Conservation (phyloP, 345 rosid genomes). For the Adansonia digitata region DNA sequence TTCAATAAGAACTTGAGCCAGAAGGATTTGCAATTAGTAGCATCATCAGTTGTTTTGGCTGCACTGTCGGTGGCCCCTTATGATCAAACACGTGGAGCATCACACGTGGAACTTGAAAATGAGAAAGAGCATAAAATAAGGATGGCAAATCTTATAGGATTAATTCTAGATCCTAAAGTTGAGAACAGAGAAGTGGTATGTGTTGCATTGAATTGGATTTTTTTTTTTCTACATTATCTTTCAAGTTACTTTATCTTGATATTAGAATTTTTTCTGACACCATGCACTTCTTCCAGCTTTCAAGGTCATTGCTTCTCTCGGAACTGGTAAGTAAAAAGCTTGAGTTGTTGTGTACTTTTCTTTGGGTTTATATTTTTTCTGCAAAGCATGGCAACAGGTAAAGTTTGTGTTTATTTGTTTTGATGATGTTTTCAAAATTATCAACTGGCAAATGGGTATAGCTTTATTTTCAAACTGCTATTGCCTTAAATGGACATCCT, state of each 20-base stretch:
- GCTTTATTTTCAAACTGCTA: too few species aligned
- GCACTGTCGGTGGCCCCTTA: slow-evolving; percentile 77
- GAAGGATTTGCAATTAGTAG: slow-evolving; percentile 86
- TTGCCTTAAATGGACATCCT: too few species aligned
- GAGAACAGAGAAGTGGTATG: slow-evolving; percentile 86
- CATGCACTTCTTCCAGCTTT: slow-evolving; percentile 51
- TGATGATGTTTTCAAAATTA: too few species aligned
- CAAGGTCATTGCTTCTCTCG: slow-evolving; percentile 75
- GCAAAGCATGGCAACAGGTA: too few species aligned
- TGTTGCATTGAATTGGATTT: background rate
- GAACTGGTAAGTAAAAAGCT: too few species aligned
- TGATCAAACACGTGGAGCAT: slow-evolving; percentile 57
- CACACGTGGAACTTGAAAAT: slow-evolving; percentile 84
- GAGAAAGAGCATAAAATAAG: slow-evolving; percentile 87
- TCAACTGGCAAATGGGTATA: too few species aligned
- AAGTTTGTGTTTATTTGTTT: too few species aligned
- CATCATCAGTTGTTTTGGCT: slow-evolving; percentile 96
- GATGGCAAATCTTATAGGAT: slow-evolving; percentile 93
- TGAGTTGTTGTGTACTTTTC: slow-evolving; percentile 31
- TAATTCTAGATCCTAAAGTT: slow-evolving; percentile 72
- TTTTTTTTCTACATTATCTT: background rate
- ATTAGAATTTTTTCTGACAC: background rate
- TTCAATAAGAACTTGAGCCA: slow-evolving; percentile 95
- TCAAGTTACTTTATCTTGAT: too few species aligned
- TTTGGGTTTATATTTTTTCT: background rate